phyloP scores from a whole-genome alignment of 345 rosid genomes.

The Orychophragmus violaceus region DNA sequence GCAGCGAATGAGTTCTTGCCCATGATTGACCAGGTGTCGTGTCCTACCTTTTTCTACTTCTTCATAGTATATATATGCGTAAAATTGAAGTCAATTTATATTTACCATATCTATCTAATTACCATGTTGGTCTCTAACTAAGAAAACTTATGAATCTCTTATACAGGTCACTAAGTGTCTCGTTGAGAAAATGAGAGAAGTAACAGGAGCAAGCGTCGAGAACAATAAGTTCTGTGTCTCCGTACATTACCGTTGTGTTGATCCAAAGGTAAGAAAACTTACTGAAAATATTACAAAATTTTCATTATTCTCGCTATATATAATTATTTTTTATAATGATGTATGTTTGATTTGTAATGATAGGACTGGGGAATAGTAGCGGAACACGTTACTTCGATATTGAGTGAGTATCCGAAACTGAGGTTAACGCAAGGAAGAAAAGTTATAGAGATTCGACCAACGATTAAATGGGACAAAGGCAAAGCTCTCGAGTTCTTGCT shows the following conservation, averaged over 20 bases:
- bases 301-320: neutral
- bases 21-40: constrained; percentile 76
- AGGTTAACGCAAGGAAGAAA: constrained; percentile 68
- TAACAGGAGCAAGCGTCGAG: constrained; percentile 69
- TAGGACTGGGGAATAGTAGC: constrained; percentile 69
- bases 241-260: constrained; percentile 83
- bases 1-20: constrained; percentile 80
- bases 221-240: constrained; percentile 84
- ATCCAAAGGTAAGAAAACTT: constrained; percentile 59
- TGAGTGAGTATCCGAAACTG: constrained; percentile 61
- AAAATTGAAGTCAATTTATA: neutral
- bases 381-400: constrained; percentile 48
- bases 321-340: neutral
- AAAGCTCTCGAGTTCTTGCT: constrained; percentile 86
- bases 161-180: constrained; percentile 39
- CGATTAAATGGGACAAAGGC: constrained; percentile 92
- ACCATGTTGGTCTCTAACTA: neutral
- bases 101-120: neutral
- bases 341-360: neutral
- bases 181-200: constrained; percentile 50
- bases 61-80: neutral
- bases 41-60: neutral
- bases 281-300: neutral
- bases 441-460: constrained; percentile 88
- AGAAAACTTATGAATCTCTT: neutral